A percentile compares a stretch with the other conserved stretches of the same genome.
Conservation (phyloP, 1,284 basidiomycete species). For the Phylloporus sp. region DNA sequence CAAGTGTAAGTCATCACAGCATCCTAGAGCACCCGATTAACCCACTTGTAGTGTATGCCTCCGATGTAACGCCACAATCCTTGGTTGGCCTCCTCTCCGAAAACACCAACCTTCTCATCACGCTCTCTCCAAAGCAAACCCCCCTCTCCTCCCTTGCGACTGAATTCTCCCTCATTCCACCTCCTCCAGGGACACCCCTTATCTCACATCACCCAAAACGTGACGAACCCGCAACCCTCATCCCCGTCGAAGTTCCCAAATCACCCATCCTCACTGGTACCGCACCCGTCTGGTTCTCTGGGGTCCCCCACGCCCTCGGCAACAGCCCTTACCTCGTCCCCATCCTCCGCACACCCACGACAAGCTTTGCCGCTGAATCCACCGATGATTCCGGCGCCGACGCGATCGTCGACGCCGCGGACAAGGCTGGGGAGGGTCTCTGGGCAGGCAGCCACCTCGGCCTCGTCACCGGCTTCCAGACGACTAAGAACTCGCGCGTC, state of each 20-base stretch:
- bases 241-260: constrained; percentile 56
- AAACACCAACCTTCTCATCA: constrained; percentile 85
- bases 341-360: constrained; percentile 76
- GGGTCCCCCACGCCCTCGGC: constrained; percentile 74
- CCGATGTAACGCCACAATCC: constrained; percentile 84
- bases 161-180: constrained; percentile 78
- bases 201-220: constrained; percentile 79
- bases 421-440: constrained; percentile 72
- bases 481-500: constrained; percentile 75
- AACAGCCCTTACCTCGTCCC: constrained; percentile 85
- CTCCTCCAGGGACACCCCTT: constrained; percentile 73
- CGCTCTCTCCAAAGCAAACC: constrained; percentile 76
- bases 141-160: constrained; percentile 71
- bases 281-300: constrained; percentile 75
- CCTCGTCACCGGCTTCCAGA: constrained; percentile 91
- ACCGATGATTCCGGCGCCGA: constrained; percentile 61
- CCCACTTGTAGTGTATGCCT: constrained; percentile 58
- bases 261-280: constrained; percentile 52
- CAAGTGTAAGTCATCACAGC: constrained; percentile 60
- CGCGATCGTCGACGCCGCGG: constrained; percentile 63
- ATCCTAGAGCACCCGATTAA: constrained; percentile 5
- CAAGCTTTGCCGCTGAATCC: constrained; percentile 72
- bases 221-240: constrained; percentile 55
- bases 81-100: constrained; percentile 75
- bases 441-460: constrained; percentile 80